Evolutionary conservation across 768 basidiomycete genomes (phyloP), one percentile per base, ranked within the genome.

Genomic region (Hemileccinum impolitum): DNA sequence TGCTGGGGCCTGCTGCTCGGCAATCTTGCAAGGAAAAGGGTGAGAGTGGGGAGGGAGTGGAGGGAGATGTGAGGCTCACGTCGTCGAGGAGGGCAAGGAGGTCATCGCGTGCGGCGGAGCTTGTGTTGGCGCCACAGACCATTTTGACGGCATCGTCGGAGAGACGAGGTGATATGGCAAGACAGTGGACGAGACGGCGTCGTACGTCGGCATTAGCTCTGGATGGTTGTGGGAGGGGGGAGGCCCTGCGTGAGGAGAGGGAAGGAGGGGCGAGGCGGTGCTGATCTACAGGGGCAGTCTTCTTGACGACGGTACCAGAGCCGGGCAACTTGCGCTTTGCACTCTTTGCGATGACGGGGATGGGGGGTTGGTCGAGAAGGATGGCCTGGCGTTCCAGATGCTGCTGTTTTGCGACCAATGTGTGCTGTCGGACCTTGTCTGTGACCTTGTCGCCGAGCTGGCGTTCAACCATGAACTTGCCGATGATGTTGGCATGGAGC

Each of bases 401-500:
- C 72, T 66, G 75, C 54, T 71, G 70, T 75, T 71, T 75, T 60
- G 68, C 75, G 69, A 50, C 68, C 75, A 59, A 73, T 61, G 55
- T 70, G 52, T 44, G 78, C 72, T 53, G 71, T 70, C 70, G 80
- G 64, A 68, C 76, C 64, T 59, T 78, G 65, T 57, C 72, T 48
- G 58, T 72, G 50, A 72, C 64, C 35, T 64, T 70, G 38, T 66
- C 60, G 56, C 70, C 77, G 31, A 87, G 74, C 57, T 87, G 76
- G 42, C 79, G 79, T 43, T 82, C 81, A 44, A 90, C 80, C 31
- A 70, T 73, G 61, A 87, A 79, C 65, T 84, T 88, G 32, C 86
- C 86, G n/a, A 79, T 73, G 38, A 91, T 79, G 56, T 81, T 82
- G 53, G 85, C 88, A 56, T 84, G 79, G 17, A 86, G 78, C 63